phyloP scores from a whole-genome alignment of 805 yeast species.

The Scheffersomyces stipitis region DNA sequence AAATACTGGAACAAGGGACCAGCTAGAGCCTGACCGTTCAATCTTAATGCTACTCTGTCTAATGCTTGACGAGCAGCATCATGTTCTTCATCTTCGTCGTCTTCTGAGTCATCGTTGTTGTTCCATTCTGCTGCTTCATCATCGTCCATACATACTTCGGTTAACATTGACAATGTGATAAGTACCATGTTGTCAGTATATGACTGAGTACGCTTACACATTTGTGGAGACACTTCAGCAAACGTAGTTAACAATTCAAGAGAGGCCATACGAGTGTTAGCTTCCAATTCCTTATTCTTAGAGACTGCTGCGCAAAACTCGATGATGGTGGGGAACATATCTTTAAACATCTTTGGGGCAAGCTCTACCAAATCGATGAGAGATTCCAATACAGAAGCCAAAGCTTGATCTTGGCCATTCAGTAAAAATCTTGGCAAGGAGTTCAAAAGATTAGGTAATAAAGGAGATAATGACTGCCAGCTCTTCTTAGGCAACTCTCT shows the following conservation, averaged over 20 bases:
- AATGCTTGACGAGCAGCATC: constrained; percentile 93
- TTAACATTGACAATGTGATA: constrained; percentile 77
- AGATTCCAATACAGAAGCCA: constrained; percentile 85
- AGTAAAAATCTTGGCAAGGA: constrained; percentile 83
- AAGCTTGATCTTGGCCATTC: constrained; percentile 74
- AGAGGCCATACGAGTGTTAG: constrained; percentile 79
- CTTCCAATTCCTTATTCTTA: constrained; percentile 76
- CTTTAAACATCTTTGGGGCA: constrained; percentile 92
- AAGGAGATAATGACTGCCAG: constrained; percentile 75
- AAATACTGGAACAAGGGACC: constrained; percentile 83
- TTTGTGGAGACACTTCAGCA: constrained; percentile 88
- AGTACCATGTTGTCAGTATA: constrained; percentile 74
- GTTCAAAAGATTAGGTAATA: constrained; percentile 81
- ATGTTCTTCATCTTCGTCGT: constrained; percentile 72
- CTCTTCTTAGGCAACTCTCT: constrained; percentile 72
- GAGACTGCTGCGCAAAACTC: constrained; percentile 84
- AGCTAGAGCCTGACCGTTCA: constrained; percentile 82
- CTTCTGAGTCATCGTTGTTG: constrained; percentile 75
- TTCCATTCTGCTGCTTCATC: constrained; percentile 87
- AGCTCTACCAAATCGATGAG: constrained; percentile 86
- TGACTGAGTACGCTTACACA: constrained; percentile 80
- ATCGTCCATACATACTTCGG: constrained; percentile 87
- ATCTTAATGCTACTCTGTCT: constrained; percentile 81
- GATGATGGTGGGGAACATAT: constrained; percentile 85
- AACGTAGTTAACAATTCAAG: constrained; percentile 87